Evolutionary conservation across 768 basidiomycete genomes (phyloP), one percentile per base, ranked within the genome.

Genomic region (Lactarius vividus): DNA sequence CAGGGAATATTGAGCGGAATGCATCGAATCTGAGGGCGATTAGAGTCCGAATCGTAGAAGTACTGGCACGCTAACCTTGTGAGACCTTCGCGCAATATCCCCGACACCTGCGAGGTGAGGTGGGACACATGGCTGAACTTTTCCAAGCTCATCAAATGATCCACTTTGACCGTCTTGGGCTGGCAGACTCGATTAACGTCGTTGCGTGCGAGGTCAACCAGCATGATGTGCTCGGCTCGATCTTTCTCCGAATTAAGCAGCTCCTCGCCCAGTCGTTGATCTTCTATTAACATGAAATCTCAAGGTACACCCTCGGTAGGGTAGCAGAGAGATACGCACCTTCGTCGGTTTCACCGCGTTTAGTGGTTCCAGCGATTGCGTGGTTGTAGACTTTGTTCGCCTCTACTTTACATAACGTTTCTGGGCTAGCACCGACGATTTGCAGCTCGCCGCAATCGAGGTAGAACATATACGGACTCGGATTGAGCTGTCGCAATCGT

Each of bases 391-490:
- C 96, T 64, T 92, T 88, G 73, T 94, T 92, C 72, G 81, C 84
- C 76, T 93, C 88, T 28, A 99, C 94, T 75, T 96, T 98, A 79
- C 97, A 98, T 4, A 99, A 81, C 5, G 96, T 98, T 78, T 99
- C 97, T 0, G 97, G 97, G 71, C 94, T 96, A 2, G 97, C 97
- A 13, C 97, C 97, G n/a, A 98, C 95, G 40, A 99, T 82, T 76
- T 98, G 95, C 13, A 96, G 74, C 62, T 93, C 93, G 6, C 92
- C 92, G 71, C 94, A 96, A 72, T 98, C 92, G 71, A 99, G 76
- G 75, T 95, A 99, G 78, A 96, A 99, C 96, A 97, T 98, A 78
- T 99, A 98, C 18, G 97, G 97, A 62, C 94, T 96, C 1, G 97
- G 97, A 72, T 99, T 99, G 67, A 98, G 85, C 72, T 96, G 89